Evolutionary conservation across 1,284 basidiomycete genomes (phyloP), one percentile per base, ranked within the genome.

Genomic region (Marasmius sp.): DNA sequence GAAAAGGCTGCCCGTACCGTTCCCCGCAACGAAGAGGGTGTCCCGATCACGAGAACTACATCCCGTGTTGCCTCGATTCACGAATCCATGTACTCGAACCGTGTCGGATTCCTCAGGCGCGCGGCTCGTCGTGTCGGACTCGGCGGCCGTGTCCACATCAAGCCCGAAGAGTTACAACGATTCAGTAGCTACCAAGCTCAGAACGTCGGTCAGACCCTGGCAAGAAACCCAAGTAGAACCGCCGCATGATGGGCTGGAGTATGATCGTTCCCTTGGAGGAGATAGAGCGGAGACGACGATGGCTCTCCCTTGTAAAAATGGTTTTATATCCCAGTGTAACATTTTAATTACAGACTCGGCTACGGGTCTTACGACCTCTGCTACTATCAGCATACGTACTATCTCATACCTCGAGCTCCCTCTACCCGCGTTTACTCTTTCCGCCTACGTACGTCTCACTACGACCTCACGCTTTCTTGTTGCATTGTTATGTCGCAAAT

Each of bases 31-130:
- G 77, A 79, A 49, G 77, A 78, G 45, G 92, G 91, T 66, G 80
- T 94, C 64, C 92, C 91, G n/a, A 87, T 97, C 64, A 85, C 84
- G 39, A 89, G 94, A 70, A 96, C 92, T 55, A 86, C 91, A 68
- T 96, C 93, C 7, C 93, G 96, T 71, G 93, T 88, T 49, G 91
- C 91, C 16, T 93, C 92, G 51, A 84, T 94, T 70, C 92, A 97
- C 82, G 95, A 97, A 79, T 94, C 92, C 48, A 77, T 98, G 71
- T 98, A 98, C 87, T 91, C 89, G 60, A 95, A 95, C 78, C 94
- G 94, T 83, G 90, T 92, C 58, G 88, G 86, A 64, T 95, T 96
- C 85, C 89, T 96, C 75, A 87, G 87, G 69, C 90, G 93, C 59
- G 93, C 93, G 55, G 89, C 84, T 58, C 86, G 89, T 79, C 92